Evolutionary conservation across 805 yeast species (phyloP), one percentile per base, ranked within the genome.

Genomic region (Suhomyces tanzawaensis): DNA sequence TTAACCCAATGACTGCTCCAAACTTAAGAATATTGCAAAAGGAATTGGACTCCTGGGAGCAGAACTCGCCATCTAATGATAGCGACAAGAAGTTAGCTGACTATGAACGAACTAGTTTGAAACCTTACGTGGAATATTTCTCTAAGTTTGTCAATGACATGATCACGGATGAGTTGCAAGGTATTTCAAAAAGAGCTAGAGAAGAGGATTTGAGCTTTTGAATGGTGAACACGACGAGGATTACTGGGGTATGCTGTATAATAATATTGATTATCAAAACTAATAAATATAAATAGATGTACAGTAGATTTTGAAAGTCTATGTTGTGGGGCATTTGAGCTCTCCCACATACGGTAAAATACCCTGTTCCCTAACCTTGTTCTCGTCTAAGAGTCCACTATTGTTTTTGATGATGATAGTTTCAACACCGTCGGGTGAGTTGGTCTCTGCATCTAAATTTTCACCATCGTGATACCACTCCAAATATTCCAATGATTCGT

Each of bases 1-100:
- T 91, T 54, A 79, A 83, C 50, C 97, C 97, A 2, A 74, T 75
- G 46, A 69, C 66, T 9, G 90, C 95, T 1, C 98, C 98, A 13
- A 85, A 81, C 44, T 66, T 90, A 41, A 65, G 77, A 35, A 66
- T 67, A 26, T 61, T 91, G 17, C 82, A 85, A 41, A 62, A 68
- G 18, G 90, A 89, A 52, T 70, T 83, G 46, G 85, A 79, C 34
- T 51, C 62, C 2, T 69, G 71, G 64, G 75, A 72, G 17, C 51
- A 61, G 4, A 61, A 63, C 37, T 55, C 54, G 25, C 51, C 53
- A 19, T 39, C 42, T 5, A 62, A 48, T 8, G 35, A 44, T 15
- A 45, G 34, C 3, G 33, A 45, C 7, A 45, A 44, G 22, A 55
- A 55, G 28, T 35, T 61, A 4, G 53, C 57, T 2, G 82, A 79